phyloP scores from a whole-genome alignment of 2,329 filamentous ascomycete species.

The Camillea tinctor region DNA sequence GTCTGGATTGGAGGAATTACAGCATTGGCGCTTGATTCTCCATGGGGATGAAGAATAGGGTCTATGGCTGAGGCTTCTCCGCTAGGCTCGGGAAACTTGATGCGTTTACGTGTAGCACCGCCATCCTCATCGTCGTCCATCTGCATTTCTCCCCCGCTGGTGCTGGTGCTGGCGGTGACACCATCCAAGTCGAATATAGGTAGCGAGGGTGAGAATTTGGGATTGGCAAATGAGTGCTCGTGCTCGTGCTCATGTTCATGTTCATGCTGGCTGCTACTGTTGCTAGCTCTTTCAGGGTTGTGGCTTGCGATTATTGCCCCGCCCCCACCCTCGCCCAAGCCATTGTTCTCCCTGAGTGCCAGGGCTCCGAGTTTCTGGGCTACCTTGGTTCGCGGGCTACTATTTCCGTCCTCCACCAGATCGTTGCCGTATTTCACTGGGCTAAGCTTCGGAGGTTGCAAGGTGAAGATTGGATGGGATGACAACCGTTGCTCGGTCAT shows the following conservation, averaged over 20 bases:
- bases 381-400: constrained; percentile 53
- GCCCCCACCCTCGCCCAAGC: constrained; percentile 38
- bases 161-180: constrained; percentile 10
- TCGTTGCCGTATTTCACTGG: constrained; percentile 9
- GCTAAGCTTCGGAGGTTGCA: constrained; percentile 36
- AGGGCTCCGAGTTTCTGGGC: constrained; percentile 53
- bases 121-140: constrained; percentile 31
- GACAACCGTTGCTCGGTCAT: constrained; percentile 27
- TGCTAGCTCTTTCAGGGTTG: constrained; percentile 15
- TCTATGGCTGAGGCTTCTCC: constrained; percentile 3
- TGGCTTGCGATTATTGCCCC: constrained; percentile 35
- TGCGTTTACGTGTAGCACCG: constrained; percentile 37
- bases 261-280: constrained; percentile 1
- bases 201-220: constrained; percentile 19
- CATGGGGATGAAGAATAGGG: background rate
- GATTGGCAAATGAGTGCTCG: constrained; percentile 3
- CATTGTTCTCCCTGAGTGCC: constrained; percentile 34
- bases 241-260: background rate
- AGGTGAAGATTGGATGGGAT: constrained; percentile 41
- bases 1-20: constrained; percentile 11
- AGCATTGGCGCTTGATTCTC: constrained; percentile 12
- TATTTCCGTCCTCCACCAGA: constrained; percentile 43
- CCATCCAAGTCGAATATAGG: constrained; percentile 31
- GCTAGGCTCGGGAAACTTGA: constrained; percentile 33
- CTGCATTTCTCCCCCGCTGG: constrained; percentile 24